Conservation (phyloP, 2,329 filamentous ascomycete genomes). For the Volutella citrinella region DNA sequence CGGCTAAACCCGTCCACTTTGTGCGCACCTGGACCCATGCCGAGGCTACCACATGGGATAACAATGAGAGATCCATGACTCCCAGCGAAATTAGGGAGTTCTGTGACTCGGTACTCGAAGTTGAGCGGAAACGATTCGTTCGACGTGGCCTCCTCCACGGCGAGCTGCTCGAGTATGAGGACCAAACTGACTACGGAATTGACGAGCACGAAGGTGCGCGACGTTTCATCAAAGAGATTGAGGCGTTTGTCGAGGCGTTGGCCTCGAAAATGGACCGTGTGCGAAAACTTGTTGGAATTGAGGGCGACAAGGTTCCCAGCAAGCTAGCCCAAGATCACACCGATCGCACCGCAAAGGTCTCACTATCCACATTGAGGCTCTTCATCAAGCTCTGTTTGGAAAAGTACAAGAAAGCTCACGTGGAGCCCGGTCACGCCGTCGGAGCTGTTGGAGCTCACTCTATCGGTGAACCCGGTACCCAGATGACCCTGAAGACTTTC, state of each 20-base stretch:
- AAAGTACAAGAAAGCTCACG: conserved; percentile 88
- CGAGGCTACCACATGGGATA: conserved; percentile 74
- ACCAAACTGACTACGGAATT: conserved; percentile 64
- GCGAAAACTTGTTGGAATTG: conserved; percentile 50
- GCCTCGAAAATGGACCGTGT: conserved; percentile 59
- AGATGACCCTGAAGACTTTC: conserved; percentile 99
- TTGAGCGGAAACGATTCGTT: conserved; percentile 63
- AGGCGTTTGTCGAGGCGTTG: conserved; percentile 64
- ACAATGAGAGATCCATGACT: conserved; percentile 68
- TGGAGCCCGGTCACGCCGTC: conserved; percentile 93
- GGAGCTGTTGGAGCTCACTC: conserved; percentile 96
- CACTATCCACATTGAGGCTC: conserved; percentile 64
- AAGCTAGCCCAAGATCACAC: conserved; percentile 40
- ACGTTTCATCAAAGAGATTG: conserved; percentile 76
- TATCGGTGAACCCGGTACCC: conserved; percentile 95
- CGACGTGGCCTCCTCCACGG: conserved; percentile 60
- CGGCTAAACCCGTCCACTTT: conserved; percentile 88
- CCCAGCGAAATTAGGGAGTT: conserved; percentile 70
- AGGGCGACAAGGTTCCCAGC: conserved; percentile 24
- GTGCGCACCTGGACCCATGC: conserved; percentile 84
- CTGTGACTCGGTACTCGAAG: conserved; percentile 65
- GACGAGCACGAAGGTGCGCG: conserved; percentile 81
- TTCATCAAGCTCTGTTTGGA: conserved; percentile 82
- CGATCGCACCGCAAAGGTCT: conserved; percentile 81
- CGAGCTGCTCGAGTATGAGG: conserved; percentile 64